Evolutionary conservation across 805 yeast species (phyloP), one percentile per base, ranked within the genome.

Genomic region (Cyberlindnera sargentensis): DNA sequence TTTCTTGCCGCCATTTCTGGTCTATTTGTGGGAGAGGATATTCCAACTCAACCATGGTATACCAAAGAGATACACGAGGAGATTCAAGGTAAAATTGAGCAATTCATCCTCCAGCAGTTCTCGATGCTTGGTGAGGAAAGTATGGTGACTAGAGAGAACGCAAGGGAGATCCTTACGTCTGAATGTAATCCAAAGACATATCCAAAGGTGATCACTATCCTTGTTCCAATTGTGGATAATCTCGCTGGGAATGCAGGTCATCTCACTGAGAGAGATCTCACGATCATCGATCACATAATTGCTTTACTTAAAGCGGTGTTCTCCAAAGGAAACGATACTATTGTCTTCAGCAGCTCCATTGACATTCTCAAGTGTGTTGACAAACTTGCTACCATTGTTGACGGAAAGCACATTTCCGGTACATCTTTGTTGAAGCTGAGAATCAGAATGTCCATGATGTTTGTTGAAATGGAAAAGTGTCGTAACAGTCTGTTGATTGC

Each of bases 1-100:
- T 79, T 82, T 47, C 60, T 86, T 47, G 86, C 88, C 3, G 76
- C 88, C 0, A 65, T 82, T 0, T 75, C 86, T 40, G 88, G 95
- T 36, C 70, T 80, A 11, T 74, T 83, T 44, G 57, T 82, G 43
- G 48, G 54, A 40, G 46, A 61, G 30, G 62, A 59, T 39, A 41
- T 47, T 33, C 55, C 51, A 2, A 35, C 32, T 28, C 34, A 26
- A 11, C 39, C 39, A 9, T 42, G 36, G 25, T 49, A 42, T 37
- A 49, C 49, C 9, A 24, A 31, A 6, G 49, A 48, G 4, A 54
- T 62, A 39, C 58, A 62, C 39, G 53, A 52, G 24, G 63, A 62
- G 31, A 61, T 73, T 36, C 47, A 58, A 24, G 56, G 53, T 11
- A 64, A 68, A 33, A 67, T 75, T 10, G 70, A 71, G 11, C 67